Evolutionary conservation across 805 yeast species (phyloP), one percentile per base, ranked within the genome.

Genomic region (Ogataea wickerhamii): DNA sequence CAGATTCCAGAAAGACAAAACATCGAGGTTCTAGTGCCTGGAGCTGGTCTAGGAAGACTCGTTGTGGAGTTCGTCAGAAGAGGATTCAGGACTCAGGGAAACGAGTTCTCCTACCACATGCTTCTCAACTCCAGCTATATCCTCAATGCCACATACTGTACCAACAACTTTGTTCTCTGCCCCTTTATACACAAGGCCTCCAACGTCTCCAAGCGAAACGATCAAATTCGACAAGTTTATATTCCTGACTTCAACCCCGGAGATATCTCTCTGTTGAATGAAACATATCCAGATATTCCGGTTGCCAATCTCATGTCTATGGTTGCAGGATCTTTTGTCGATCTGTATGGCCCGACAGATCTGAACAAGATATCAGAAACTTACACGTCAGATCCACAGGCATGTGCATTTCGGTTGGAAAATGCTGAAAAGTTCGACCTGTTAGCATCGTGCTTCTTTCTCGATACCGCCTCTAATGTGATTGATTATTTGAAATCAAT

Each of bases 251-350:
- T 64, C 25, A 64, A 66, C 32, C 74, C 80, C 1, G 48, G 61
- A 3, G 62, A 62, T 14, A 62, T 69, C 12, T 55, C 68, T 4
- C 47, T 51, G 14, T 37, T 70, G 7, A 60, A 62, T 20, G 37
- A 36, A 1, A 44, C 57, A 10, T 50, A 67, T 34, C 76, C 76
- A 0, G 37, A 47, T 0, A 64, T 75, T 2, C 68, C 70, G 0
- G 69, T 68, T 24, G 65, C 55, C 11, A 78, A 76, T 5, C 56
- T 76, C 32, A 76, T 84, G 83, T 74, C 85, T 0, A 81, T 83
- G 73, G 71, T 78, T 1, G 78, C 87, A 0, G 93, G 93, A 0
- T 78, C 85, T 0, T 84, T 84, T 53, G 69, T 71, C 4, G 88
- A 82, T 44, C 60, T 82, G 13, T 81, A 80, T 53, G 85, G 86